These are phyloP conservation scores for Aspergillus sp. DNA, from an alignment of 2,329 filamentous ascomycete genomes.

Conservation along the genomic window DNA sequence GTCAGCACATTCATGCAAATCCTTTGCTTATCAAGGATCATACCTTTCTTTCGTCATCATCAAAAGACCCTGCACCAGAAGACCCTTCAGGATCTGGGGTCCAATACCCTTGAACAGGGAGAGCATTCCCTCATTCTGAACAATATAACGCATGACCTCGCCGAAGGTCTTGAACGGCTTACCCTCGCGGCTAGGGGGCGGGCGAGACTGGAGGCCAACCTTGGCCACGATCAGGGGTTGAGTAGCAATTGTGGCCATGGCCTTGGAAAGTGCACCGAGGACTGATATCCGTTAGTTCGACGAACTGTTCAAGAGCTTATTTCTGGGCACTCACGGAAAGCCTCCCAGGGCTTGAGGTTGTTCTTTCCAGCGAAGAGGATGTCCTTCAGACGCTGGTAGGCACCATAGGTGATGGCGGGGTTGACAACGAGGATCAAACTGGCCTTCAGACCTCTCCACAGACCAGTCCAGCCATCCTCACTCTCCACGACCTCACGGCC, in stretches of 20 bases:
- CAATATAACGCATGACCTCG: conserved; percentile 93
- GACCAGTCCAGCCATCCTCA: conserved; percentile 81
- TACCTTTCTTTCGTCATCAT: conserved; percentile 98
- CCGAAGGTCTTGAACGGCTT: conserved; percentile 91
- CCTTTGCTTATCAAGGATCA: background rate
- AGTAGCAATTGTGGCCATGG: conserved; percentile 84
- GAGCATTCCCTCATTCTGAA: conserved; percentile 77
- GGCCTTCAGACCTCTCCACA: conserved; percentile 95
- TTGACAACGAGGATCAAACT: conserved; percentile 95
- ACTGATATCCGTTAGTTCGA: conserved; percentile 52
- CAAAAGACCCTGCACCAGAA: conserved; percentile 89
- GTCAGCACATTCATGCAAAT: conserved; percentile 7
- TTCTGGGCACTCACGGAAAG: conserved; percentile 70
- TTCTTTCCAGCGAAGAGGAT: conserved; percentile 73
- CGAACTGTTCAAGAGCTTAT: background rate
- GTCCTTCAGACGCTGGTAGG: conserved; percentile 84
- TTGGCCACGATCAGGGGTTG: conserved; percentile 98
- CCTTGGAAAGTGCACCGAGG: conserved; percentile 88
- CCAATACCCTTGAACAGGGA: conserved; percentile 97
- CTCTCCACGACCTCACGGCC: conserved; percentile 85
- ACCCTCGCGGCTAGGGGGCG: conserved; percentile 77
- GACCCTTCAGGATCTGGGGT: conserved; percentile 87
- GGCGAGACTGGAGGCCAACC: conserved; percentile 91
- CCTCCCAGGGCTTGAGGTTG: conserved; percentile 77
- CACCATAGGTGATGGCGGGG: conserved; percentile 95